Evolutionary conservation across 2,329 filamentous ascomycete genomes (phyloP).

Genomic region (Fusarium brachygibbosum): DNA sequence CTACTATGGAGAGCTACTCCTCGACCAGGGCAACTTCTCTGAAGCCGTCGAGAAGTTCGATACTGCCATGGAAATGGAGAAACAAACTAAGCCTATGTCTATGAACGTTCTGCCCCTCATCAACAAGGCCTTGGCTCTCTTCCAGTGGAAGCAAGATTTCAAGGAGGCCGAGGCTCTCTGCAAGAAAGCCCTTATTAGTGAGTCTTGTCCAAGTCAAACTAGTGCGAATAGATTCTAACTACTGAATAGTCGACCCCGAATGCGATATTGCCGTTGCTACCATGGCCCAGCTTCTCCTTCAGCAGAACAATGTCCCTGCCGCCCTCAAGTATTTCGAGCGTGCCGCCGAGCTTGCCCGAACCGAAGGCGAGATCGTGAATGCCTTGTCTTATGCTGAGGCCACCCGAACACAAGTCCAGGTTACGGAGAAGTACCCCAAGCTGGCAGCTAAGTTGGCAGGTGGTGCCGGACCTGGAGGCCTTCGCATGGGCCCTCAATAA

Average conservation of each 20-base stretch:
- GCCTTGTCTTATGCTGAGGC: constrained; percentile 97
- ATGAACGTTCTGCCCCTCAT: constrained; percentile 99
- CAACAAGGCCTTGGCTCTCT: constrained; percentile 96
- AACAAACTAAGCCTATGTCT: constrained; percentile 89
- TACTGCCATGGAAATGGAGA: constrained; percentile 98
- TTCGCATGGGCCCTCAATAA: constrained; percentile 56
- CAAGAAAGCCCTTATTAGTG: constrained; percentile 97
- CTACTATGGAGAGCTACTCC: constrained; percentile 96
- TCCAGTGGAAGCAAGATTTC: constrained; percentile 99
- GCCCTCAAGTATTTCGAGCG: constrained; percentile 97
- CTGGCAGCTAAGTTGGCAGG: constrained; percentile 76
- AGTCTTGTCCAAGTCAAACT: constrained; percentile 56
- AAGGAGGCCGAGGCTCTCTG: constrained; percentile 94
- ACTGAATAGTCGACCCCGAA: constrained; percentile 85
- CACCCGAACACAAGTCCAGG: constrained; percentile 93
- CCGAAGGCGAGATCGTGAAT: constrained; percentile 95
- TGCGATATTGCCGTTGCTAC: constrained; percentile 99
- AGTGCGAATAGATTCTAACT: constrained; percentile 53
- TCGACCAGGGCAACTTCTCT: constrained; percentile 95
- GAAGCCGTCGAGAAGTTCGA: constrained; percentile 99
- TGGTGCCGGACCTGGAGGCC: constrained; percentile 53
- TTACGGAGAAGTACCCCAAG: constrained; percentile 88
- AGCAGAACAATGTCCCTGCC: constrained; percentile 96
- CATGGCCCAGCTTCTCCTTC: constrained; percentile 96
- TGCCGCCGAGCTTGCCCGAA: constrained; percentile 92